Evolutionary conservation across 2,329 filamentous ascomycete genomes (phyloP).

Genomic region (Trichoderma sp.): DNA sequence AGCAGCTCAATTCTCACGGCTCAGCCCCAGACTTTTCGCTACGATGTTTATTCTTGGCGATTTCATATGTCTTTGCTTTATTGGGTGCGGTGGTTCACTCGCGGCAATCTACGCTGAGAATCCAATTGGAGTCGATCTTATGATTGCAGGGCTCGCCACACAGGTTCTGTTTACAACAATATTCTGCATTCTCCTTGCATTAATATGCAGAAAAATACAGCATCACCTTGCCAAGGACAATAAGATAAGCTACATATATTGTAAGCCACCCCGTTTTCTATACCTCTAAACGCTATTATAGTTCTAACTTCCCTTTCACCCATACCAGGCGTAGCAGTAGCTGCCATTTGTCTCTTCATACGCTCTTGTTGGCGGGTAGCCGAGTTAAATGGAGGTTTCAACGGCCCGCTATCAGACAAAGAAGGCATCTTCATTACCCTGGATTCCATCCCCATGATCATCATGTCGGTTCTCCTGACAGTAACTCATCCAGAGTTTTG

Average conservation of each 20-base stretch:
- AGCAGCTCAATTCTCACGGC: neutral
- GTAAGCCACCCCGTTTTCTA: neutral
- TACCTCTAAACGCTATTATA: rapidly evolving
- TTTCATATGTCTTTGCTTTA: neutral
- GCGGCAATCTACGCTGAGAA: neutral
- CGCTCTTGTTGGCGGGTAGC: slow-evolving; percentile 5
- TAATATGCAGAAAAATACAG: neutral
- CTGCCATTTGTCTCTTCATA: slow-evolving; percentile 1
- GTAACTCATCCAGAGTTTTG: slow-evolving; percentile 6
- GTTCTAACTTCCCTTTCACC: neutral
- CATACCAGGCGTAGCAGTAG: neutral
- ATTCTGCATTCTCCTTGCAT: neutral
- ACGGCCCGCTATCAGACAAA: neutral
- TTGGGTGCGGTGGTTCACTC: neutral
- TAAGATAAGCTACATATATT: neutral
- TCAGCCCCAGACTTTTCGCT: neutral
- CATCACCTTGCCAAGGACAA: neutral
- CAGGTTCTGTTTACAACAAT: neutral
- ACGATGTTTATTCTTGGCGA: neutral
- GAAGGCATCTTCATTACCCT: neutral
- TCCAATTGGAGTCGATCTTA: neutral
- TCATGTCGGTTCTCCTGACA: slow-evolving; percentile 5
- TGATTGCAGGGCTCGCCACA: neutral
- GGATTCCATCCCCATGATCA: slow-evolving; percentile 1
- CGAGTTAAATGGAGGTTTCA: slow-evolving; percentile 1